Base-by-base conservation (phyloP, 108 stramenopile genomes). In the Schizochytrium sp. region DNA sequence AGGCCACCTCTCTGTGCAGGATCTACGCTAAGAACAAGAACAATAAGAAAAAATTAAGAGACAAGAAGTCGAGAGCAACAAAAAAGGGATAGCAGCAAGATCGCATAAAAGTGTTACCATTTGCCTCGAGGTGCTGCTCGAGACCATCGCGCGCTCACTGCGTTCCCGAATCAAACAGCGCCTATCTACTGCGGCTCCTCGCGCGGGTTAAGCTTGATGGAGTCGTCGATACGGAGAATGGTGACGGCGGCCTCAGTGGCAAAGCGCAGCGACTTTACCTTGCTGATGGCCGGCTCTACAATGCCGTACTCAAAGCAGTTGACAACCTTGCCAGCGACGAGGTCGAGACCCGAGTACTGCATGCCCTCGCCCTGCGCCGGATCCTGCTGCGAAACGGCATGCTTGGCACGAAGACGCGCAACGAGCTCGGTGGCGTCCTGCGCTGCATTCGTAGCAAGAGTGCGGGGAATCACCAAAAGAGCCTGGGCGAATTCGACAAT, bases 191-290 rank as follows among this genome's bases (percentile, higher is more conserved):
- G 89, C 34, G 45, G 45, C n/a, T 89, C 23, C 41, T 89, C 89
- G 43, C 44, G 53, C 71, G 59, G 41, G 87, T 69, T 88, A 58
- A 91, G 88, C 87, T 63, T 87, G 72, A 97, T 96, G 63, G 96
- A 94, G 92, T 98, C 97, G 91, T 98, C 97, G 91, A 99, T 99
- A 72, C 99, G 95, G 59, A 99, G 91, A 92, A 99, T 99, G 44
- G 98, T 98, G 92, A 99, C 98, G 47, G 98, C 98, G 29, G 99
- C 98, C 91, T 99, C 99, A 0, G 97, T 98, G 25, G 99, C 99
- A 94, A 99, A 99, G 45, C 99, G 91, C 57, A 99, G 92, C 90
- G 93, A 94, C 92, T 99, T 99, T 94, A 99, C 99, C 94, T 99
- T 99, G 87, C 96, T 97, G 76, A 99, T 99, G 89, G 99, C 98